Evolutionary conservation across 164 flowering plant species (phyloP), one percentile per base, ranked within the genome.

Genomic region (Tetracentron sinense): DNA sequence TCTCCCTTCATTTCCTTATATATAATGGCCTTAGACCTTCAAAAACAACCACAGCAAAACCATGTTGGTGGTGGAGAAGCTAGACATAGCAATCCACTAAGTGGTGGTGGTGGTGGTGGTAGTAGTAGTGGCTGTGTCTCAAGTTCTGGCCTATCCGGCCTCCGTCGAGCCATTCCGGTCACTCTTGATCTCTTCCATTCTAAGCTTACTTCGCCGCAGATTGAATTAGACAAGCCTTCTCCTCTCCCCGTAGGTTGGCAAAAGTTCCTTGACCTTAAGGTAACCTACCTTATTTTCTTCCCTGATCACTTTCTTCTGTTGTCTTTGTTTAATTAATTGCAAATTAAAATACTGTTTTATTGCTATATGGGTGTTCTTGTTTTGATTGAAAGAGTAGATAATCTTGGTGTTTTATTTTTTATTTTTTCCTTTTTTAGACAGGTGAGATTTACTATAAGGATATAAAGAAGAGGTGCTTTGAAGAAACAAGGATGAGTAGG

Each of bases 401-500:
- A n/a, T 38, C 22, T 6, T 38, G 3, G 66, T 11, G 17, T 7
- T 27, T 17, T 62, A 2, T 22, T 54, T 27, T 6, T 42, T 16
- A 21, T n/a, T n/a, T n/a, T n/a, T n/a, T n/a, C n/a, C n/a, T n/a
- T 12, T 56, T 55, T 23, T 21, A 69, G 74, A 64, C 70, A n/a
- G 78, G 71, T 10, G 66, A 58, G 60, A 67, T 66, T 59, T 60
- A 66, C 44, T 62, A 60, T 27, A 27, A 23, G 29, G 33, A 30
- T 19, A 63, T 8, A 33, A n/a, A 33, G 42, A 21, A 52, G 53
- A 47, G 49, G 47, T 8, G 52, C 48, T 42, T 26, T n/a, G 47
- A 12, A 16, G 35, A 50, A 62, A 60, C 46, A 26, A 67, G 56
- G 42, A 88, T 86, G 96, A 86, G 92, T 61, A 76, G 87, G 53